phyloP scores from a whole-genome alignment of 2,329 filamentous ascomycete genomes.

The Cryphonectria parasitica region DNA sequence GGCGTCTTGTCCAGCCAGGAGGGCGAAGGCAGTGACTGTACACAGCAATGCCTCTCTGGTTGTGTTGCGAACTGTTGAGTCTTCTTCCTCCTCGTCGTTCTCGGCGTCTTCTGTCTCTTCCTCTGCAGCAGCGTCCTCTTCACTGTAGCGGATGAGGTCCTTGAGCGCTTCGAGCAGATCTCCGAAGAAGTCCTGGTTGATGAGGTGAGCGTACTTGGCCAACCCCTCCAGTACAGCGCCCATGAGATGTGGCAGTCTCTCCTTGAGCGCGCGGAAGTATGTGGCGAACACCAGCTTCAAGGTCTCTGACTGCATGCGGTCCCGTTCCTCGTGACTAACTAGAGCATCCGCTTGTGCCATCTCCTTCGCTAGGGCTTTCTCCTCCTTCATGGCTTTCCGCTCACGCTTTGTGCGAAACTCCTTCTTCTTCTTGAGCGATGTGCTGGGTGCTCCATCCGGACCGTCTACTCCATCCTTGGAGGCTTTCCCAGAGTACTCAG shows the following conservation, averaged over 20 bases:
- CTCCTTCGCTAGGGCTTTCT: constrained; percentile 87
- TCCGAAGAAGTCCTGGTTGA: constrained; percentile 99
- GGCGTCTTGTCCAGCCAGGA: constrained; percentile 91
- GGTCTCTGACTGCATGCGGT: constrained; percentile 93
- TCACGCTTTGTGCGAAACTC: constrained; percentile 89
- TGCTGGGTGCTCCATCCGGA: constrained; percentile 50
- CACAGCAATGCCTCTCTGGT: constrained; percentile 89
- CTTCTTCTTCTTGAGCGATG: constrained; percentile 68
- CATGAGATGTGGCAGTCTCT: constrained; percentile 81
- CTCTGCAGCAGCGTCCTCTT: constrained; percentile 56
- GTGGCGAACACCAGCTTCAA: constrained; percentile 93
- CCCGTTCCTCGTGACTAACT: constrained; percentile 89
- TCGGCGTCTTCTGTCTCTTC: constrained; percentile 52
- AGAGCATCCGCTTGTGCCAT: constrained; percentile 90
- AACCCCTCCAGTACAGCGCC: constrained; percentile 95
- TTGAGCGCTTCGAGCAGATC: constrained; percentile 93
- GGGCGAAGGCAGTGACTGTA: constrained; percentile 94
- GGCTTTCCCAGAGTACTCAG: constrained; percentile 83
- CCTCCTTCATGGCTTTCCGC: constrained; percentile 82
- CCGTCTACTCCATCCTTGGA: constrained; percentile 76
- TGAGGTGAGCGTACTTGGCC: constrained; percentile 91
- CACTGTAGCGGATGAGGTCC: constrained; percentile 82
- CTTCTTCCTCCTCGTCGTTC: constrained; percentile 53
- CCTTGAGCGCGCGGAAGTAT: constrained; percentile 94
- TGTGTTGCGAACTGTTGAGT: constrained; percentile 65